A percentile compares a stretch with the other conserved stretches of the same genome.
Conservation (phyloP, 371 early-diverging fungal species). For the Apophysomyces sp. region DNA sequence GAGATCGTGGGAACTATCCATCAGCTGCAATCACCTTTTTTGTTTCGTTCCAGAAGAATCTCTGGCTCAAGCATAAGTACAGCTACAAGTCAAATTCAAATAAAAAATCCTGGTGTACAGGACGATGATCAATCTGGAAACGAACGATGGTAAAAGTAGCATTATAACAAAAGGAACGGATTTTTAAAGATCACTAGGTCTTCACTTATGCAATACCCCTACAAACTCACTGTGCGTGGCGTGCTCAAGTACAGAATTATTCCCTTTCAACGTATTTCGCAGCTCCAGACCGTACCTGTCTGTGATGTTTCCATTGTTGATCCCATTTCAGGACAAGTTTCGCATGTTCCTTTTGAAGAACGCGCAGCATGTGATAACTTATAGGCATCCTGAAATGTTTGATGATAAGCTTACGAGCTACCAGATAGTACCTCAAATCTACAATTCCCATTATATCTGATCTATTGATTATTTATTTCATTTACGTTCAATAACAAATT, state of each 20-base stretch:
- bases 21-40: conserved; percentile 47
- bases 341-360: conserved; percentile 19
- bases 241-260: conserved; percentile 55
- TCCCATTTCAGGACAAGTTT: conserved; percentile 34
- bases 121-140: conserved; percentile 45
- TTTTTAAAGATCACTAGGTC: conserved; percentile 35
- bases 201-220: conserved; percentile 53
- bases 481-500: too few relatives aligned
- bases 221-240: conserved; percentile 65
- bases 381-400: background rate
- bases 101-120: conserved; percentile 54
- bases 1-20: conserved; percentile 54
- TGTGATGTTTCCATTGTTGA: conserved; percentile 44
- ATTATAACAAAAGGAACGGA: background rate
- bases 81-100: conserved; percentile 58
- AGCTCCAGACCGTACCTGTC: conserved; percentile 31
- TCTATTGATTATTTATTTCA: too few relatives aligned
- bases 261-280: conserved; percentile 18
- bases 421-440: too few relatives aligned
- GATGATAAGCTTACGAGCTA: too few relatives aligned
- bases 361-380: conserved; percentile 30
- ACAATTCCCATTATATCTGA: too few relatives aligned
- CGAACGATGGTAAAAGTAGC: conserved; percentile 37
- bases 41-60: conserved; percentile 37
- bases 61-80: conserved; percentile 25